Conservation (phyloP, 345 rosid genomes). For the Boechera stricta region DNA sequence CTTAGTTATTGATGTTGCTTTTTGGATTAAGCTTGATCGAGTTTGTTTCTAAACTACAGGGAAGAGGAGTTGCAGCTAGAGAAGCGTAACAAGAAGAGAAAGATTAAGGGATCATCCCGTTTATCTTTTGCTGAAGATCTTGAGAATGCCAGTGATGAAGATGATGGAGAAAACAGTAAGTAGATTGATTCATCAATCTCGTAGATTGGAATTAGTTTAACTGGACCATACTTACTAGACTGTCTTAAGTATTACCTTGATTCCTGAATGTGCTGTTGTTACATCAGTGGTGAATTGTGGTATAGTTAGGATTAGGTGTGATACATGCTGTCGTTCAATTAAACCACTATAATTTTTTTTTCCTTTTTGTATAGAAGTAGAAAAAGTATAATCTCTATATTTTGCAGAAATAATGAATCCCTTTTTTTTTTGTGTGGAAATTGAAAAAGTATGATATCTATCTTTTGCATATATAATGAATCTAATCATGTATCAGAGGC, state of each 20-base stretch:
- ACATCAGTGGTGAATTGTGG: not conserved
- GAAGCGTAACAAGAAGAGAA: slow-evolving; percentile 90
- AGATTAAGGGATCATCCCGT: slow-evolving; percentile 74
- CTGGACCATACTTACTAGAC: not conserved
- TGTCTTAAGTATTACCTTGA: not conserved
- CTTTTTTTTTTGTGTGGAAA: no score
- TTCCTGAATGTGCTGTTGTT: slow-evolving; percentile 1
- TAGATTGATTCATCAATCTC: slow-evolving; percentile 22
- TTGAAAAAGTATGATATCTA: not conserved
- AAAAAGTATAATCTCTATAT: not conserved
- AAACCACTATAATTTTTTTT: not conserved
- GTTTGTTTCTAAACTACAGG: slow-evolving; percentile 47
- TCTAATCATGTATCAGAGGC: slow-evolving; percentile 1
- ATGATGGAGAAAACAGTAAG: slow-evolving; percentile 61
- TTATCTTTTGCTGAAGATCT: slow-evolving; percentile 87
- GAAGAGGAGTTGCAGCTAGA: slow-evolving; percentile 90
- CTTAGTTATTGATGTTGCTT: not conserved
- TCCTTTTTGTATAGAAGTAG: not conserved
- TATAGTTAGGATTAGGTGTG: not conserved
- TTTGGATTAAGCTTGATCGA: slow-evolving; percentile 2
- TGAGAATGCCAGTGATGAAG: slow-evolving; percentile 82
- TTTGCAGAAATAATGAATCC: not conserved
- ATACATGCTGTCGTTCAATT: slow-evolving; percentile 3
- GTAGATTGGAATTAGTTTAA: not conserved
- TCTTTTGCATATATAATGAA: not conserved